Base-by-base conservation (phyloP, 352 stramenopile species). In the Ophiocytium majus region DNA sequence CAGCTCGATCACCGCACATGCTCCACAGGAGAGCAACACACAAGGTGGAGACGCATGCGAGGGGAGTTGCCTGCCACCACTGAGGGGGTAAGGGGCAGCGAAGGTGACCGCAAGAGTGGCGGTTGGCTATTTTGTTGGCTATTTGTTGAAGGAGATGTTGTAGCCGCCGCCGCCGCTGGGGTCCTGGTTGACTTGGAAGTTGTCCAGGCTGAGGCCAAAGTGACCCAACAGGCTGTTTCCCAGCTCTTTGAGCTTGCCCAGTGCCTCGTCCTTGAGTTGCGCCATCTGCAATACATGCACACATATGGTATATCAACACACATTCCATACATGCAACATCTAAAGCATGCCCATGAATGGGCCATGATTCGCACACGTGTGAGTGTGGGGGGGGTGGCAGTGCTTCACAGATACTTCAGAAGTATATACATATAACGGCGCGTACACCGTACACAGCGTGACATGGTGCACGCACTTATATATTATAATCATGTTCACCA, bases 131-230 rank as follows among this genome's bases (percentile, higher is more conserved):
- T n/a, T n/a, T n/a, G n/a, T n/a, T n/a, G 43, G 43, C 43, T 81
- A 81, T 36, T 81, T 81, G 17, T 81, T 81, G 19, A 81, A 36
- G 32, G 19, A 37, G 5, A 81, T 81, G 36, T 36, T 81, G 50
- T 81, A 37, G 31, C 31, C 75, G 32, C 75, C 36, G 75, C 75
- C 75, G 23, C 75, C 75, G 28, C 50, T 81, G 5, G 96, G 96
- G 91, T 99, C 96, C 92, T 99, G 93, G 10, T 98, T 94, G 86
- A 99, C 95, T 90, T 99, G 93, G 89, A 99, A 99, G 90, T 99
- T 99, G 92, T 99, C 97, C 32, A 98, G 94, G 90, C 95, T 98
- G 85, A 99, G 92, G 43, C 97, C 97, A 91, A 99, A 99, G 88
- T 99, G 99, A 83, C 97, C 95, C 28, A 99, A 91, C 75, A 99